Base-by-base conservation (phyloP, 192 early-diverging fungal species). In the Coemansia erecta region DNA sequence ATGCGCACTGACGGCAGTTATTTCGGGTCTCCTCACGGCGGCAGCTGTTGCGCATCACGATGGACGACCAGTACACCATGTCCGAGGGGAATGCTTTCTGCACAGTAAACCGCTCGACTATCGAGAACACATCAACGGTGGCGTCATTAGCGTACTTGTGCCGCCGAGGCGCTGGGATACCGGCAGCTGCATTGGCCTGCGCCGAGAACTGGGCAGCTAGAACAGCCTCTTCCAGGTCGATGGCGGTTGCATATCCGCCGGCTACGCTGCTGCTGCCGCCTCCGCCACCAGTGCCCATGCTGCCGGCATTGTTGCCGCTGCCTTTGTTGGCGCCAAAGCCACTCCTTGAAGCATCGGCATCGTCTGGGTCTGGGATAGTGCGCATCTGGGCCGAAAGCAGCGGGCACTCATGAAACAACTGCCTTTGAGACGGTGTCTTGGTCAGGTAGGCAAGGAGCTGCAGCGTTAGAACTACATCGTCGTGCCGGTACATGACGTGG, bases 371-470 rank as follows among this genome's bases (percentile, higher is more conserved):
- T 41, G 24, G 35, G 7, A 37, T 33, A 54, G 47, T 23, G 51
- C 63, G 52, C 50, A 63, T 50, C 15, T 73, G 59, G 0, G 70
- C 50, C 37, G 56, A 73, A 13, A 77, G 75, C 65, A 77, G 47
- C 8, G 75, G 75, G 50, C 68, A 77, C 28, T 68, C 68, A 50
- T 64, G 75, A 11, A 77, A 57, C 35, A 63, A 60, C 53, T 64
- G 82, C n/a, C 95, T 87, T 56, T 94, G 81, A 8, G 87, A 82
- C 21, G 90, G 88, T 68, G 94, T 94, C 70, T 97, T 97, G 51
- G 87, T 90, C 10, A 97, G 85, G 59, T 93, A 93, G 28, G 91
- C 92, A 11, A 94, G 81, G 13, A 97, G 78, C 73, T 94, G 93
- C 55, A 91, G 78, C 4, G 91, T 85, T 41, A 92, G 81, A 26